phyloP scores from a whole-genome alignment of 2,329 filamentous ascomycete species.

The Boeremia lycopersici region DNA sequence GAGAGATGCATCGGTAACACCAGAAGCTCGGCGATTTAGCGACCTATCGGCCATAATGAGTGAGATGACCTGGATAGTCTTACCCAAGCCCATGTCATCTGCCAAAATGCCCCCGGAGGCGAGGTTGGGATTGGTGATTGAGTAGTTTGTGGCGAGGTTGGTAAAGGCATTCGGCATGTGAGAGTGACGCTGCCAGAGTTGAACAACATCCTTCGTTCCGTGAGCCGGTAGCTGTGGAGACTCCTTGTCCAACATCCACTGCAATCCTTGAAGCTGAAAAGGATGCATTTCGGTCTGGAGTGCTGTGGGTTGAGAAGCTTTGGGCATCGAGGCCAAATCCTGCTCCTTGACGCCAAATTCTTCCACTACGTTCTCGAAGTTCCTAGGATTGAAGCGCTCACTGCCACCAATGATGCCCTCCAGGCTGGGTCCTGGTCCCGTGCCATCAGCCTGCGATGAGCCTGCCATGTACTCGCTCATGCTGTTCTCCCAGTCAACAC shows the following conservation, averaged over 20 bases:
- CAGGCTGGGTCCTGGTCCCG: conserved; percentile 55
- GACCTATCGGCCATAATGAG: conserved; percentile 67
- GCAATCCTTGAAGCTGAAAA: conserved; percentile 78
- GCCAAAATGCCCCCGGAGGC: conserved; percentile 84
- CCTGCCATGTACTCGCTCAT: conserved; percentile 36
- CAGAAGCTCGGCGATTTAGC: conserved; percentile 26
- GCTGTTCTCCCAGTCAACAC: conserved; percentile 38
- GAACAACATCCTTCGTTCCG: conserved; percentile 67
- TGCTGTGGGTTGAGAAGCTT: conserved; percentile 69
- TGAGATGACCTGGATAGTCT: conserved; percentile 85
- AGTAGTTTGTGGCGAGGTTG: conserved; percentile 75
- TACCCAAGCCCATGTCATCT: conserved; percentile 92
- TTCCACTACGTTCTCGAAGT: conserved; percentile 69
- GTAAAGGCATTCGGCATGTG: conserved; percentile 56
- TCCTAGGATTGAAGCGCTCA: conserved; percentile 70
- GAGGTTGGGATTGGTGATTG: conserved; percentile 65
- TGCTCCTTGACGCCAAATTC: conserved; percentile 74
- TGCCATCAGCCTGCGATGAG: conserved; percentile 32
- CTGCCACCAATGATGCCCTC: conserved; percentile 70
- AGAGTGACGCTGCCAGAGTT: conserved; percentile 72
- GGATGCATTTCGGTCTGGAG: conserved; percentile 73
- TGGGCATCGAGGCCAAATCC: conserved; percentile 72
- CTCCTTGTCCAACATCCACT: conserved; percentile 82
- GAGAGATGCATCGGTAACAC: conserved; percentile 64
- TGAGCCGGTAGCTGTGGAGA: conserved; percentile 66